These are phyloP conservation scores for Cerioporus squamosus DNA, from an alignment of 1,284 basidiomycete genomes.

Conservation along the genomic window DNA sequence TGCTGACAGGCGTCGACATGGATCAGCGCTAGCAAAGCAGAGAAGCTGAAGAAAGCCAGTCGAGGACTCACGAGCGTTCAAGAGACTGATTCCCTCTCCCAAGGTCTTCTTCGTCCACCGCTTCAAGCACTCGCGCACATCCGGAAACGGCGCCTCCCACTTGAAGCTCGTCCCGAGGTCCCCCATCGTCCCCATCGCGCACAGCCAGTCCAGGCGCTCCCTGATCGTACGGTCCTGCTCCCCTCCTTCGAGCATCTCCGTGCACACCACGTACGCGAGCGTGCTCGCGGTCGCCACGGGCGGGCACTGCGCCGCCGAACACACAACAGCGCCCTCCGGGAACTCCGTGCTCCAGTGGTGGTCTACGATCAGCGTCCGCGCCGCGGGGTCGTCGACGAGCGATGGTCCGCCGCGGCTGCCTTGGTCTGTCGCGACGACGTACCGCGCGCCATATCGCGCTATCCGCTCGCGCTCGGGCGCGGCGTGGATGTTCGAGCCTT, in stretches of 20 bases:
- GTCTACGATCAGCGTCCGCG: constrained; percentile 34
- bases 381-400: constrained; percentile 20
- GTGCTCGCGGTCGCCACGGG: constrained; percentile 36
- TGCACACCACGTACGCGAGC: constrained; percentile 35
- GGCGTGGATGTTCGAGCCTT: constrained; percentile 35
- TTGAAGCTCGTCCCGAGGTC: constrained; percentile 36
- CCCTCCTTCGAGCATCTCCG: constrained; percentile 17
- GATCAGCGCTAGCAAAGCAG: background rate
- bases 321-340: constrained; percentile 30
- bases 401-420: constrained; percentile 35
- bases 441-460: constrained; percentile 24
- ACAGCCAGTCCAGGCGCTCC: constrained; percentile 30
- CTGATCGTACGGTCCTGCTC: background rate
- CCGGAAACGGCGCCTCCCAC: constrained; percentile 34
- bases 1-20: constrained; percentile 12
- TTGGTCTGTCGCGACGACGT: constrained; percentile 34
- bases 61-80: constrained; percentile 36
- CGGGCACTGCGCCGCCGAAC: constrained; percentile 31
- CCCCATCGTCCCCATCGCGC: constrained; percentile 38
- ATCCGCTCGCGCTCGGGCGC: constrained; percentile 30
- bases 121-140: constrained; percentile 32
- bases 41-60: background rate
- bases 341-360: constrained; percentile 38
- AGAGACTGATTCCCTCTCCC: constrained; percentile 33
- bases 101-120: constrained; percentile 35